A percentile compares a stretch with the other conserved stretches of the same genome.
Conservation (phyloP, 2,329 filamentous ascomycete species). For the Juglanconis juglandina region DNA sequence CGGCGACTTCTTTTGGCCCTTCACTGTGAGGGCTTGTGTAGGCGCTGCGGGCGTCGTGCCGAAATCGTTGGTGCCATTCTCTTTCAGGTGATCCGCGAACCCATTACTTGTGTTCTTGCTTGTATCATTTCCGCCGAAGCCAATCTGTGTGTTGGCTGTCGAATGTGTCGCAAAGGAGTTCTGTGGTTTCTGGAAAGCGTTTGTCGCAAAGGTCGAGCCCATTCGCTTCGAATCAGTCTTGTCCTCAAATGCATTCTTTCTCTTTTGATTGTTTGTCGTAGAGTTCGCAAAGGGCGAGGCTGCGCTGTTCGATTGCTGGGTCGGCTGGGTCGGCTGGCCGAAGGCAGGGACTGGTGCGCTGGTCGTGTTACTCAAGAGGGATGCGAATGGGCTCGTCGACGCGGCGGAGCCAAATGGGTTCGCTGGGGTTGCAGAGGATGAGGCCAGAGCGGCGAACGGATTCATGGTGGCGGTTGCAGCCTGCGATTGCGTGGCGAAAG, state of each 20-base stretch:
- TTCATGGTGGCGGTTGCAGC: neutral
- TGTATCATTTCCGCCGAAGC: slow-evolving; percentile 10
- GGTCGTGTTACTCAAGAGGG: neutral
- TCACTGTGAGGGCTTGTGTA: neutral
- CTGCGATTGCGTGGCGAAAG: slow-evolving; percentile 17
- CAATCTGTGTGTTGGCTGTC: neutral
- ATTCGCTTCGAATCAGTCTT: slow-evolving; percentile 3
- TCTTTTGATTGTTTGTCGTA: slow-evolving; percentile 8
- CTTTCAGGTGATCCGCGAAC: slow-evolving; percentile 9
- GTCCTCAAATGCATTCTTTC: slow-evolving; percentile 17
- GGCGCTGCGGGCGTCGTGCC: slow-evolving; percentile 4
- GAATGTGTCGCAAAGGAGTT: neutral
- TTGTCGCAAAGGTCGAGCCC: slow-evolving; percentile 3
- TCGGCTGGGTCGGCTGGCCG: neutral
- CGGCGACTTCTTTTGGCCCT: slow-evolving; percentile 19
- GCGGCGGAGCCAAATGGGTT: slow-evolving; percentile 13
- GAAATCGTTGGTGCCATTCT: slow-evolving; percentile 4
- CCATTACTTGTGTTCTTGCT: slow-evolving; percentile 12
- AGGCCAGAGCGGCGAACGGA: slow-evolving; percentile 2
- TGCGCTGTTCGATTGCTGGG: neutral
- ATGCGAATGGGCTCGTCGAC: slow-evolving; percentile 6
- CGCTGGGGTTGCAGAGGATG: neutral
- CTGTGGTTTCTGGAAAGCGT: slow-evolving; percentile 7
- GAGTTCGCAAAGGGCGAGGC: neutral
- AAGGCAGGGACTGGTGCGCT: neutral